These are phyloP conservation scores for Reutealis trisperma DNA, from an alignment of 345 rosid genomes.

Conservation along the genomic window DNA sequence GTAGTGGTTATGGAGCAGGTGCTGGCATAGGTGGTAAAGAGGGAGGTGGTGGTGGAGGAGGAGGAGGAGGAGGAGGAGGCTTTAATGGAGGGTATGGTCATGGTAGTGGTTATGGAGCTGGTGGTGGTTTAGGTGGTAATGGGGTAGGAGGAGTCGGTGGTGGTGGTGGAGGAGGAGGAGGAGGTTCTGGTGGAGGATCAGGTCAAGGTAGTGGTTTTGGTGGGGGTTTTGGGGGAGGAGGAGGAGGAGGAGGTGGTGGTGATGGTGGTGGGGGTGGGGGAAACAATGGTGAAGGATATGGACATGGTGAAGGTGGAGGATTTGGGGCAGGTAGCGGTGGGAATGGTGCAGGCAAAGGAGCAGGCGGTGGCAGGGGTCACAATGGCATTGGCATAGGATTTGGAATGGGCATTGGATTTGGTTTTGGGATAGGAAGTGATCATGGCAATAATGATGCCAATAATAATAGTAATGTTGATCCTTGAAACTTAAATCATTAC, in stretches of 20 bases:
- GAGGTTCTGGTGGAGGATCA: neutral
- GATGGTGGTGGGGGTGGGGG: neutral
- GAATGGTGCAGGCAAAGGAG: neutral
- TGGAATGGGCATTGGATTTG: slow-evolving; percentile 39
- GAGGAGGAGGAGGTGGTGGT: neutral
- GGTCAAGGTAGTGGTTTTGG: slow-evolving; percentile 9
- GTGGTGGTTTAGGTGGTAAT: neutral
- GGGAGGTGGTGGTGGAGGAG: neutral
- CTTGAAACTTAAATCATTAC: neutral
- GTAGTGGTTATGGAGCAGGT: slow-evolving; percentile 25
- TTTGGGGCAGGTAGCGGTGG: slow-evolving; percentile 1
- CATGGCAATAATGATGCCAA: neutral
- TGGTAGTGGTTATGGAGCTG: neutral
- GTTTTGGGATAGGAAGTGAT: slow-evolving; percentile 27
- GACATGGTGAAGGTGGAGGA: neutral
- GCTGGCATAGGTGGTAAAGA: slow-evolving; percentile 20
- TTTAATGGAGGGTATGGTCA: slow-evolving; percentile 8
- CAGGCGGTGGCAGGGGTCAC: neutral
- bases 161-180: neutral
- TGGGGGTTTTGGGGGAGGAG: neutral
- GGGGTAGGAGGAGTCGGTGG: neutral
- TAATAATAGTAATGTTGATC: neutral
- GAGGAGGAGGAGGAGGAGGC: neutral
- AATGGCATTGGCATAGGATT: slow-evolving; percentile 24
- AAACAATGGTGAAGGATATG: neutral